A percentile compares a stretch with the other conserved stretches of the same genome.
Conservation (phyloP, 202 grass and related monocot genomes). For the Saccharum hybrid region DNA sequence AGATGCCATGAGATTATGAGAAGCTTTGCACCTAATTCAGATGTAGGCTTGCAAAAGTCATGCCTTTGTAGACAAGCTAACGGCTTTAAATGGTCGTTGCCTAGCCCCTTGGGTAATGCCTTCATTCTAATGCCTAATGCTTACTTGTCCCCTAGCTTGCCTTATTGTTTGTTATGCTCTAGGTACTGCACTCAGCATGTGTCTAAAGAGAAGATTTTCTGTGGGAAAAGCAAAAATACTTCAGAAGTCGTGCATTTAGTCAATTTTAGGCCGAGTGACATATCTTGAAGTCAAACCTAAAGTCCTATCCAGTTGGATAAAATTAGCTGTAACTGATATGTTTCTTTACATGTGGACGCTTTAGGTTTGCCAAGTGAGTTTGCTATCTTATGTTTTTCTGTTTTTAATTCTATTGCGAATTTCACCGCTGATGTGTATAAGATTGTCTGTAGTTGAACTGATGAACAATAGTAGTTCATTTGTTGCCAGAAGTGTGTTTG, state of each 20-base stretch:
- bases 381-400: conserved; percentile 3
- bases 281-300: neutral
- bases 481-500: neutral
- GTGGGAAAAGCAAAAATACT: neutral
- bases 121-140: neutral
- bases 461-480: conserved; percentile 1
- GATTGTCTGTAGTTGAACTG: neutral
- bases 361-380: neutral
- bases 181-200: neutral
- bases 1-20: neutral
- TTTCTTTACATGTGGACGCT: conserved; percentile 1
- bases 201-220: neutral
- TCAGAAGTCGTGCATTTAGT: neutral
- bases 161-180: neutral
- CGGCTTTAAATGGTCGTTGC: neutral
- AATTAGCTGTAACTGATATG: neutral
- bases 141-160: neutral
- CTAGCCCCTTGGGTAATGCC: neutral
- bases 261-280: neutral
- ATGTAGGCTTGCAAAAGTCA: conserved; percentile 3
- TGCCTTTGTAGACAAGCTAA: neutral
- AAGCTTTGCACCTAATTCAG: neutral
- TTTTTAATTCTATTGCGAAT: neutral
- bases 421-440: neutral
- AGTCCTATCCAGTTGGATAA: neutral